Conservation (phyloP, 2,329 filamentous ascomycete species). For the Alternaria angustiovoidea region DNA sequence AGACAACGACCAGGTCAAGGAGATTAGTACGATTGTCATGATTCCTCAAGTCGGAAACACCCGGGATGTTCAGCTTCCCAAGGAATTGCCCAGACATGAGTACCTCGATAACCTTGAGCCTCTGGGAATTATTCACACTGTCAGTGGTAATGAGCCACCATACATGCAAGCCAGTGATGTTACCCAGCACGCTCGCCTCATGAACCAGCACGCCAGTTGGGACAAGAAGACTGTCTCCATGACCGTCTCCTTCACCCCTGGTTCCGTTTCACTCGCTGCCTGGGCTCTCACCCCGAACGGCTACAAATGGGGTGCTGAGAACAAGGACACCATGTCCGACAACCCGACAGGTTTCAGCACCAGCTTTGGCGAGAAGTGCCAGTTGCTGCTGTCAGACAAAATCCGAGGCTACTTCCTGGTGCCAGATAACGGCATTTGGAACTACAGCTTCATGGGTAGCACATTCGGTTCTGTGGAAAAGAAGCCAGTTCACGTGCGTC, state of each 20-base stretch:
- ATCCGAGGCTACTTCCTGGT: conserved; percentile 97
- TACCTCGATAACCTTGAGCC: conserved; percentile 87
- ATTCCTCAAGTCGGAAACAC: conserved; percentile 95
- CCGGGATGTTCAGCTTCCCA: conserved; percentile 88
- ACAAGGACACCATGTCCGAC: conserved; percentile 90
- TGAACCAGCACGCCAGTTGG: conserved; percentile 82
- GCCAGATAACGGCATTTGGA: conserved; percentile 89
- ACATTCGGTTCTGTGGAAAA: conserved; percentile 89
- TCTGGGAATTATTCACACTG: conserved; percentile 92
- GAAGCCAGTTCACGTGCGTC: conserved; percentile 87
- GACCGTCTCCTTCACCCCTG: conserved; percentile 94
- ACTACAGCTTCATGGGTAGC: conserved; percentile 97
- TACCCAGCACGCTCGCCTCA: conserved; percentile 89
- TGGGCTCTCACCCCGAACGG: conserved; percentile 92
- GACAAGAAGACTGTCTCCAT: conserved; percentile 93
- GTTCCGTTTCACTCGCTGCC: conserved; percentile 91
- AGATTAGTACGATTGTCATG: conserved; percentile 96
- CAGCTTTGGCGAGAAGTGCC: conserved; percentile 92
- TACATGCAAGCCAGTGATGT: conserved; percentile 98
- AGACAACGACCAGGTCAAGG: conserved; percentile 96
- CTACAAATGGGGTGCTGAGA: conserved; percentile 97
- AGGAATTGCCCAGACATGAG: conserved; percentile 90
- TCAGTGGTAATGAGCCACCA: conserved; percentile 90
- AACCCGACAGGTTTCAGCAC: conserved; percentile 94
- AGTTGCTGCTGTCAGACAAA: conserved; percentile 89